Evolutionary conservation across 768 basidiomycete genomes (phyloP).

Genomic region (Agaricus sinodeliciosus): DNA sequence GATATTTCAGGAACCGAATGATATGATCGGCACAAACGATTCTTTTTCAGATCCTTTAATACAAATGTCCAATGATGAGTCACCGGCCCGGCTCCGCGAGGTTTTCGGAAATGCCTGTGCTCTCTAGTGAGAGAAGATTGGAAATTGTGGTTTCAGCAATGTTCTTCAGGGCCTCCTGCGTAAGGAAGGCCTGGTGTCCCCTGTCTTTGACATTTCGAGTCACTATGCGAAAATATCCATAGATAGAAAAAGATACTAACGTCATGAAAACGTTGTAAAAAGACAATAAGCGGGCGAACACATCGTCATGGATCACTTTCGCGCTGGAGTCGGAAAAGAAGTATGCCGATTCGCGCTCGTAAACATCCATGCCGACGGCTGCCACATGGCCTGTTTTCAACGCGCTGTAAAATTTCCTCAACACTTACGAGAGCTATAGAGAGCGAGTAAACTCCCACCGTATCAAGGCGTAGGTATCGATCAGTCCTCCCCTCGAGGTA

Average conservation of each 20-base stretch:
- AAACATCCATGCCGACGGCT: slow-evolving; percentile 39
- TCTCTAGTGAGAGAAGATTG: slow-evolving; percentile 27
- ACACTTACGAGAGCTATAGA: background rate
- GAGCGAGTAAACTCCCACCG: slow-evolving; percentile 17
- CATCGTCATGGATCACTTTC: slow-evolving; percentile 38
- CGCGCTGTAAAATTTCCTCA: slow-evolving; percentile 17
- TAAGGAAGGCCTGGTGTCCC: slow-evolving; percentile 39
- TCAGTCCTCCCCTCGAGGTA: slow-evolving; percentile 35
- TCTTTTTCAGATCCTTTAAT: too few species aligned
- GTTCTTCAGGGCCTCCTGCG: slow-evolving; percentile 30
- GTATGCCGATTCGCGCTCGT: slow-evolving; percentile 33
- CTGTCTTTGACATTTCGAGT: slow-evolving; percentile 14
- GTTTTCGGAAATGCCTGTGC: slow-evolving; percentile 24
- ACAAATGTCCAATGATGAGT: background rate
- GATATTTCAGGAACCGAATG: too few species aligned
- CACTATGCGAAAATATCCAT: background rate
- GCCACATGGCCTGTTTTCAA: slow-evolving; percentile 32
- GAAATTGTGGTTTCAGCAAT: slow-evolving; percentile 34
- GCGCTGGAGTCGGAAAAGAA: slow-evolving; percentile 38
- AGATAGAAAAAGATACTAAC: slow-evolving; percentile 15
- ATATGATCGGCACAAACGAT: too few species aligned
- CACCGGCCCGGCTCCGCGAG: slow-evolving; percentile 13
- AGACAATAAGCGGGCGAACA: slow-evolving; percentile 35
- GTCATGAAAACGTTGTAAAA: slow-evolving; percentile 43
- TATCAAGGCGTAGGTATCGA: slow-evolving; percentile 35